Evolutionary conservation across 306 rosid species (phyloP).

Genomic region (Fragaria iinumae): DNA sequence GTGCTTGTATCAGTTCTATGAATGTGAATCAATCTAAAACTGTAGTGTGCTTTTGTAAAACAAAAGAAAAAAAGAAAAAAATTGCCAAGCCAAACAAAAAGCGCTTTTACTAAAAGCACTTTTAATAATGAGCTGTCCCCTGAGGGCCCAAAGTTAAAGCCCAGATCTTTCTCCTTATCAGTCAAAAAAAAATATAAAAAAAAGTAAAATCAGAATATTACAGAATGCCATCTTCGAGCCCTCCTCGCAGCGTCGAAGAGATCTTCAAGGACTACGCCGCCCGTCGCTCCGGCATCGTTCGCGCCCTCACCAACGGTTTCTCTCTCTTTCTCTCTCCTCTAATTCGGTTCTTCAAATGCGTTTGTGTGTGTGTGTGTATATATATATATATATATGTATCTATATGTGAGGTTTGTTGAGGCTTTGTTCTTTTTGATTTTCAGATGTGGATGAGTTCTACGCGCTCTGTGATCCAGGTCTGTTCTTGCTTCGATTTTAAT

Average conservation of each 20-base stretch:
- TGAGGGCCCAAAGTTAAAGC: not conserved
- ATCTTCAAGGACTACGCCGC: constrained; percentile 65
- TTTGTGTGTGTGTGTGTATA: not conserved
- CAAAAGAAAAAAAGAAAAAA: not conserved
- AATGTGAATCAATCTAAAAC: not conserved
- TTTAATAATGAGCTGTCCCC: not conserved
- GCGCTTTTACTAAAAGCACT: not conserved
- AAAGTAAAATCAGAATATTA: not conserved
- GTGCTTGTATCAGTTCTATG: constrained; percentile 7
- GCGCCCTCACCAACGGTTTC: constrained; percentile 58
- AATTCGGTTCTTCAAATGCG: not conserved
- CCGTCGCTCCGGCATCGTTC: constrained; percentile 48
- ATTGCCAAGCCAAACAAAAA: not conserved
- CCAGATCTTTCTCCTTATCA: not conserved
- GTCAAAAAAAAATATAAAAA: not conserved
- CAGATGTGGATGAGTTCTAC: constrained; percentile 53
- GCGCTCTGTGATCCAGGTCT: constrained; percentile 61
- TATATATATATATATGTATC: not conserved
- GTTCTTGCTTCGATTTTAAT: not conserved
- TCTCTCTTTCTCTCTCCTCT: not conserved
- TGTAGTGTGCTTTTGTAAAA: not conserved
- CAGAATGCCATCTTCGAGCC: constrained; percentile 33
- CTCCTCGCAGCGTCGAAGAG: constrained; percentile 57
- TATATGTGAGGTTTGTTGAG: not conserved
- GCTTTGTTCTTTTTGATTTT: constrained; percentile 17